Evolutionary conservation across 805 yeast genomes (phyloP).

Genomic region (Blastobotrys attinorum): DNA sequence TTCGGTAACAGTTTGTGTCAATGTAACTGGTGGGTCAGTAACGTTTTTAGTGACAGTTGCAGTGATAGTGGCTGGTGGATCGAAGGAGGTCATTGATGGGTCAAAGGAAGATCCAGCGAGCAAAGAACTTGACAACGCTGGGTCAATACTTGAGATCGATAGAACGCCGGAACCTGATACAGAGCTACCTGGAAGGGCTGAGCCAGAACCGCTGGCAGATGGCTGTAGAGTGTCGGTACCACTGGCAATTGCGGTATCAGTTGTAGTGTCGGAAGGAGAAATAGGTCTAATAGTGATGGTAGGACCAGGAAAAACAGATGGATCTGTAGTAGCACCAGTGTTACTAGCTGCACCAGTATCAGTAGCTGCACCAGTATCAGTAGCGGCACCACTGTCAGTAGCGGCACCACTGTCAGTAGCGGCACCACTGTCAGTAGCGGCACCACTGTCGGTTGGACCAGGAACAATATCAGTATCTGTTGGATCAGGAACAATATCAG

Average conservation of each 20-base stretch:
- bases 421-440: neutral
- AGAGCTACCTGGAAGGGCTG: neutral
- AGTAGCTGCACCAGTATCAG: neutral
- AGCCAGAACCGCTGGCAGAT: neutral
- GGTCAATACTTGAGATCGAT: neutral
- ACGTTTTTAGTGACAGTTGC: neutral
- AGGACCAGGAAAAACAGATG: neutral
- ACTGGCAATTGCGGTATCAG: too few relatives aligned
- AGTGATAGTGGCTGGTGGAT: neutral
- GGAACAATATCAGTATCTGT: neutral
- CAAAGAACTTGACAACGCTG: neutral
- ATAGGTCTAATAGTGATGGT: neutral
- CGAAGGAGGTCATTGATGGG: neutral
- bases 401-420: neutral
- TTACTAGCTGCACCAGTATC: neutral
- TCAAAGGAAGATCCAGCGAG: neutral
- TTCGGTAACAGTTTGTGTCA: slow-evolving; percentile 1
- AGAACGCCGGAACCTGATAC: neutral
- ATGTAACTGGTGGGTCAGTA: slow-evolving; percentile 1
- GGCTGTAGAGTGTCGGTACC: too few relatives aligned
- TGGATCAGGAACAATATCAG: neutral
- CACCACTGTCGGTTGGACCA: neutral
- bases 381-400: neutral
- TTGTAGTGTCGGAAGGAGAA: neutral
- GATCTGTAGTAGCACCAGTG: neutral